A percentile compares a stretch with the other conserved stretches of the same genome.
Evolutionary conservation across 129 eudicot genomes (phyloP).

Genomic region (Calendula officinalis): DNA sequence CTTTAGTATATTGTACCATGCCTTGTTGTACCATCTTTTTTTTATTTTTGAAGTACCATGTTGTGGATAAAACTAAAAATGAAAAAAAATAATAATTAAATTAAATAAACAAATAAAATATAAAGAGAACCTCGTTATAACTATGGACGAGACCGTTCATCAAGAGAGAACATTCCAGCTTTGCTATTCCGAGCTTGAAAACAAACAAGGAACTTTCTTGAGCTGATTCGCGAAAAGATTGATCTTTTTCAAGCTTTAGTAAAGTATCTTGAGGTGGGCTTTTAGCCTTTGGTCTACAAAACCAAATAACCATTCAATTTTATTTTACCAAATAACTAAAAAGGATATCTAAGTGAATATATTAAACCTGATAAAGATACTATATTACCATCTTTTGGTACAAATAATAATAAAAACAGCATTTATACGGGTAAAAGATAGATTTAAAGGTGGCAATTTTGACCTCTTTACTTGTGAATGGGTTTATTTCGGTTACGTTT

Average conservation of each 20-base stretch:
- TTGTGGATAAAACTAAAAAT: not conserved
- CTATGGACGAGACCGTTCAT: conserved; percentile 86
- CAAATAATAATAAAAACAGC: not conserved
- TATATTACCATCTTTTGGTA: not conserved
- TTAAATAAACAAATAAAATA: not conserved
- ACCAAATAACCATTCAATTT: not conserved
- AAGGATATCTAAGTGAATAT: conserved; percentile 8
- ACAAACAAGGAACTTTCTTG: conserved; percentile 70
- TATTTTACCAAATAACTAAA: not conserved
- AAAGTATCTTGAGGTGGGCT: conserved; percentile 80
- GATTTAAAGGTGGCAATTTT: not conserved
- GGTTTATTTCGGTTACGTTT: not conserved
- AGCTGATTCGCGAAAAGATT: conserved; percentile 53
- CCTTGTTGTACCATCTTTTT: not conserved
- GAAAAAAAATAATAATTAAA: not conserved
- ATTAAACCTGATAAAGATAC: conserved; percentile 9
- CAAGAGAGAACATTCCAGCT: conserved; percentile 69
- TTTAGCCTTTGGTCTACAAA: conserved; percentile 68
- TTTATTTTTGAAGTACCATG: not conserved
- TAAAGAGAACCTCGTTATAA: conserved; percentile 58
- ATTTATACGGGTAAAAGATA: not conserved
- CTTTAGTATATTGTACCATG: conserved; percentile 4
- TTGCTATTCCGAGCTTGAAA: conserved; percentile 81
- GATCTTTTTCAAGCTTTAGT: conserved; percentile 68
- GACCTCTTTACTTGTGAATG: not conserved